Evolutionary conservation across 2,329 filamentous ascomycete species (phyloP).

Genomic region (Trichoderma atrobrunneum): DNA sequence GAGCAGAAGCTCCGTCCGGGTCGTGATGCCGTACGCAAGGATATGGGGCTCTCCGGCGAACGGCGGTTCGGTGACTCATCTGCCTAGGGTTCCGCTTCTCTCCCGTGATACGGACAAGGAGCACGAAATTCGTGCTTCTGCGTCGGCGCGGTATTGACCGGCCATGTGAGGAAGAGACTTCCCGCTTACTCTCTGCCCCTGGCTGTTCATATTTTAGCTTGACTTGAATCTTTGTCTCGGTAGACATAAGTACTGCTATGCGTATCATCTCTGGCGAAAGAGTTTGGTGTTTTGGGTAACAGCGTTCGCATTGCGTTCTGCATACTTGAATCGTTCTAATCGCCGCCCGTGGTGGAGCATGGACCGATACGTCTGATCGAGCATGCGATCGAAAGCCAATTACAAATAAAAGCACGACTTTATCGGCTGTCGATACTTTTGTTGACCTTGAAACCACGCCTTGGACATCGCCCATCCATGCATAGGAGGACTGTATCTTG

Average conservation of each 20-base stretch:
- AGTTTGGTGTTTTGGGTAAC: background rate
- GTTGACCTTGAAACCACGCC: background rate
- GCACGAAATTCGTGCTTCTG: constrained; percentile 9
- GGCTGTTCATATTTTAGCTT: background rate
- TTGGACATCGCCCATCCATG: background rate
- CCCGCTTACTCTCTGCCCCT: constrained; percentile 7
- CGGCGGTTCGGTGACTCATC: constrained; percentile 19
- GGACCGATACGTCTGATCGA: background rate
- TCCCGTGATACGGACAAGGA: constrained; percentile 14
- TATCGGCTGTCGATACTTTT: background rate
- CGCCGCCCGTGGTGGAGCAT: constrained; percentile 4
- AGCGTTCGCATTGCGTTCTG: constrained; percentile 12
- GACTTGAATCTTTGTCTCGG: background rate
- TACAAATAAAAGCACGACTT: background rate
- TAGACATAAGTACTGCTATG: background rate
- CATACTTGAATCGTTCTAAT: background rate
- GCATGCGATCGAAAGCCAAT: background rate
- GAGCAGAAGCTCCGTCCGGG: constrained; percentile 1
- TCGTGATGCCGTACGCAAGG: constrained; percentile 11
- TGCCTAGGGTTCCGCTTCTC: constrained; percentile 5
- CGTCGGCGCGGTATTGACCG: constrained; percentile 1
- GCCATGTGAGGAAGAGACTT: background rate
- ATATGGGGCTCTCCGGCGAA: constrained; percentile 11
- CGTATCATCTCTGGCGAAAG: background rate
- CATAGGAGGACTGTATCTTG: background rate